Evolutionary conservation across 768 basidiomycete genomes (phyloP).

Genomic region (Mycena chlorophos): DNA sequence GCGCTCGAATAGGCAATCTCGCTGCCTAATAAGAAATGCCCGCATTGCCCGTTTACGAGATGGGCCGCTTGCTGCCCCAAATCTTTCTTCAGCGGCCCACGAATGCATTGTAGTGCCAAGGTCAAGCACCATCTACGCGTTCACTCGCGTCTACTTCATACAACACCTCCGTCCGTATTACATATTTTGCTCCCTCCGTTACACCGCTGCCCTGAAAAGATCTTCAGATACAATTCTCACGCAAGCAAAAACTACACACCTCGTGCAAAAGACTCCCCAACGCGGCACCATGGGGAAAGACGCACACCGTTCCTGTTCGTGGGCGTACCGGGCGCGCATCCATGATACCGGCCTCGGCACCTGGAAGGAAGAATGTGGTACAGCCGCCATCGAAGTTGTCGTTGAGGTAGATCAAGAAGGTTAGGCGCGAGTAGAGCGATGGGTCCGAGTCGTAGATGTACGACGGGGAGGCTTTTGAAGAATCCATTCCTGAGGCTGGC

Average conservation of each 20-base stretch:
- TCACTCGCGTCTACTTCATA: conserved; percentile 40
- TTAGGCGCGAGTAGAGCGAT: conserved; percentile 48
- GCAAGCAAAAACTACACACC: conserved; percentile 12
- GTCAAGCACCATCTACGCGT: conserved; percentile 26
- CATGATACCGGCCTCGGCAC: conserved; percentile 40
- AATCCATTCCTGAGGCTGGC: conserved; percentile 48
- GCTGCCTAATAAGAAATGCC: too few species aligned
- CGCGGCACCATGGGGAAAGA: conserved; percentile 47
- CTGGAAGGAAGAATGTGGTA: conserved; percentile 58
- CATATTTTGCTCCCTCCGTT: conserved; percentile 37
- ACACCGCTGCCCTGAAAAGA: conserved; percentile 37
- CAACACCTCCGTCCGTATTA: conserved; percentile 40
- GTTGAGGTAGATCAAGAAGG: conserved; percentile 52
- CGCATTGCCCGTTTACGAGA: too few species aligned
- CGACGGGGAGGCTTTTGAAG: conserved; percentile 38
- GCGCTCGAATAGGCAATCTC: too few species aligned
- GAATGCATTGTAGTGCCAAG: too few species aligned
- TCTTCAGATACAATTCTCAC: neutral
- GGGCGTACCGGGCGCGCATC: conserved; percentile 51
- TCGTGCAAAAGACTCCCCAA: conserved; percentile 39
- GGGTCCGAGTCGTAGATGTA: conserved; percentile 54
- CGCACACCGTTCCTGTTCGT: conserved; percentile 46
- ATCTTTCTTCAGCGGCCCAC: too few species aligned
- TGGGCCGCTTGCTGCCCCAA: too few species aligned
- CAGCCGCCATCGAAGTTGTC: conserved; percentile 48